Conservation (phyloP, 2,329 filamentous ascomycete genomes). For the Hypoxylon sp. region DNA sequence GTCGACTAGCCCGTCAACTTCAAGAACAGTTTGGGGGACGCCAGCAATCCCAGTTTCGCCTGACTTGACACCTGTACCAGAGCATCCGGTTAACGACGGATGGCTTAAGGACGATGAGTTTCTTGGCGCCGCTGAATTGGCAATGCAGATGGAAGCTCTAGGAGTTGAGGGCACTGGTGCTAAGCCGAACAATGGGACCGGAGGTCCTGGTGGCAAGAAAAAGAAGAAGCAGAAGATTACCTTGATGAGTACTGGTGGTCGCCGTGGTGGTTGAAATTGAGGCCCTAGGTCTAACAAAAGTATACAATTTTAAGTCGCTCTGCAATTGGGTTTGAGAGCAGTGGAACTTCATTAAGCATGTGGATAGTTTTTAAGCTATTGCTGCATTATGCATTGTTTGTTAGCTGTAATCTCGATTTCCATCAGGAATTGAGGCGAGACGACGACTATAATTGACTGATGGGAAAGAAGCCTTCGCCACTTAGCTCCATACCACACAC, state of each 20-base stretch:
- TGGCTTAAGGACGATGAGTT: constrained; percentile 89
- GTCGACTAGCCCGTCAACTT: constrained; percentile 83
- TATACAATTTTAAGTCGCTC: background rate
- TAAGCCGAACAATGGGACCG: constrained; percentile 43
- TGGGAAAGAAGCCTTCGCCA: background rate
- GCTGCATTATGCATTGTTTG: constrained; percentile 12
- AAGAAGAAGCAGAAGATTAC: constrained; percentile 82
- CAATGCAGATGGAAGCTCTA: constrained; percentile 71
- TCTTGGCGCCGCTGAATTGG: constrained; percentile 72
- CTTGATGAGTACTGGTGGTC: constrained; percentile 77
- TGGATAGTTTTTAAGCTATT: constrained; percentile 5
- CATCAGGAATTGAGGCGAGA: background rate
- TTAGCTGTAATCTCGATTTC: background rate
- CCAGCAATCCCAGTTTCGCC: constrained; percentile 74
- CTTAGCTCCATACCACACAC: background rate
- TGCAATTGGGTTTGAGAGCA: constrained; percentile 4
- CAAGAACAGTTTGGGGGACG: constrained; percentile 95
- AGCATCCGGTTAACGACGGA: constrained; percentile 75
- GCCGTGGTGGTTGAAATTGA: constrained; percentile 50
- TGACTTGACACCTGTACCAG: constrained; percentile 61
- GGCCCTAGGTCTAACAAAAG: background rate
- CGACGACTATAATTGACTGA: background rate
- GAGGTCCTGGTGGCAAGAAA: constrained; percentile 67
- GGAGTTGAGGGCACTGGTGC: constrained; percentile 55
- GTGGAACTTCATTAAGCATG: background rate